These are phyloP conservation scores for Ogataea pini DNA, from an alignment of 805 yeast species.

Conservation along the genomic window DNA sequence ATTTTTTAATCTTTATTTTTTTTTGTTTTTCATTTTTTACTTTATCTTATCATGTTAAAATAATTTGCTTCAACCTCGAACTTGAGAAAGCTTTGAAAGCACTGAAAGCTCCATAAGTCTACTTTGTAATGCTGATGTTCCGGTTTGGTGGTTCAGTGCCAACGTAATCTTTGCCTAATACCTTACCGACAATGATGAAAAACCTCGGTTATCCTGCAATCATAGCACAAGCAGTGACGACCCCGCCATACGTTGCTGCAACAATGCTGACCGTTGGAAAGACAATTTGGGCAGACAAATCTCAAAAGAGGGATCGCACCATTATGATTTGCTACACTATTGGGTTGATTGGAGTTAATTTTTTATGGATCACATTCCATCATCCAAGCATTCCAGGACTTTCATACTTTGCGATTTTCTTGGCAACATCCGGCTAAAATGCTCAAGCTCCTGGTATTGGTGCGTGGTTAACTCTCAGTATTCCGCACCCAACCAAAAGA, in stretches of 20 bases:
- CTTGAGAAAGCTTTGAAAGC: constrained; percentile 33
- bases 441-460: constrained; percentile 26
- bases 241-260: constrained; percentile 41
- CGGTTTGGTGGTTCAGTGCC: constrained; percentile 44
- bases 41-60: not conserved
- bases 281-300: constrained; percentile 34
- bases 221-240: constrained; percentile 44
- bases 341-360: constrained; percentile 39
- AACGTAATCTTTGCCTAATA: constrained; percentile 41
- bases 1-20: not conserved
- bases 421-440: constrained; percentile 42
- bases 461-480: constrained; percentile 22
- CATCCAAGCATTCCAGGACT: constrained; percentile 42
- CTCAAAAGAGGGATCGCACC: constrained; percentile 35
- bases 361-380: constrained; percentile 44
- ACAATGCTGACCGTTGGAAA: constrained; percentile 31
- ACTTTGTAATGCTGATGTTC: constrained; percentile 35
- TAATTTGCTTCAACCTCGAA: not conserved
- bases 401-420: constrained; percentile 43
- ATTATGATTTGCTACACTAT: constrained; percentile 41
- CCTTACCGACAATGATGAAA: constrained; percentile 46
- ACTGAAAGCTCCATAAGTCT: constrained; percentile 40
- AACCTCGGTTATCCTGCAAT: constrained; percentile 45
- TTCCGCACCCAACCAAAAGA: constrained; percentile 39
- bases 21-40: not conserved